Base-by-base conservation (phyloP, 257 asterid genomes). In the Ophiorrhiza pumila region DNA sequence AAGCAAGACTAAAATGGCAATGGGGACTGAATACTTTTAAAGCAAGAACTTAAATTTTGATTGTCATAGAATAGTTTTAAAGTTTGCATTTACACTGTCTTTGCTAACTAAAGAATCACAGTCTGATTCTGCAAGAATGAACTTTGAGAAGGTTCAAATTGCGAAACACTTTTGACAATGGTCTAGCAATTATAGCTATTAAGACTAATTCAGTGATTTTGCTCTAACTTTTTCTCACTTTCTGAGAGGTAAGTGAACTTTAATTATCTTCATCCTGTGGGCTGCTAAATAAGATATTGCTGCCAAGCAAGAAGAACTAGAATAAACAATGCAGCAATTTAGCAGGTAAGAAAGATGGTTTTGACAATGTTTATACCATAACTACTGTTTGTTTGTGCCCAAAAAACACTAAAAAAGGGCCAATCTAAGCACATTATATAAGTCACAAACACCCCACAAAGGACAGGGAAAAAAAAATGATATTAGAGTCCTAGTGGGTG, bases 401-500 rank as follows among this genome's bases (percentile, higher is more conserved):
- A 76, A 57, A 71, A 46, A 56, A 69, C 58, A 32, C 31, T 3
- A 37, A 6, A 47, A 71, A 64, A 71, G 35, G 73, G 62, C 50
- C 71, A 66, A 74, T 71, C 72, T 27, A 64, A 57, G 47, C 65
- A 50, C 49, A 71, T 22, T 67, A 42, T 41, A 13, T 0, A 32
- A 13, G 69, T 67, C 59, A 62, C 59, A 50, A 14, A 47, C 55
- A 59, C 37, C 58, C 32, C 23, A 50, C 2, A 52, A 69, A 65
- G 41, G 65, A 76, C 71, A 53, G 63, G 69, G 43, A 0, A 49
- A 17, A 32, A 82, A 74, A 65, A 71, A 80, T 65, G 56, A 70
- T 34, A 69, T 4, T 12, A 41, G 71, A 59, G 72, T 62, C 57
- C 11, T 49, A 73, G 85, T 82, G 87, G 86, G 70, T 61, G 73